Conservation (phyloP, 163 green algal species). For the Coccomyxa subellipsoidea region DNA sequence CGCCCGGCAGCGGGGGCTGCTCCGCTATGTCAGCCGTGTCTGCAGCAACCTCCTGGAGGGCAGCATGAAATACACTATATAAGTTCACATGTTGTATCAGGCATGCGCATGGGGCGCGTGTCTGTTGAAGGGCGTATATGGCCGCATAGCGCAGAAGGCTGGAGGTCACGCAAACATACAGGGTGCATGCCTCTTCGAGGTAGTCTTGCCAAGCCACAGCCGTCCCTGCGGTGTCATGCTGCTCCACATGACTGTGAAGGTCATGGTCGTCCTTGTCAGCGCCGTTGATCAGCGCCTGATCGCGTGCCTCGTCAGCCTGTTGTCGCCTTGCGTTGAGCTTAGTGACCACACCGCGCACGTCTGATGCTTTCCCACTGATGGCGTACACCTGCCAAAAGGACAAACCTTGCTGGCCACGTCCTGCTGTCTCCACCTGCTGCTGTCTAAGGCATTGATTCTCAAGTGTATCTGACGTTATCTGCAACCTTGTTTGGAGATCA, state of each 20-base stretch:
- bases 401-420: no score
- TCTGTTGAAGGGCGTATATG: no score
- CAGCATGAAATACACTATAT: no score
- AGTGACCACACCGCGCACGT: constrained; percentile 37
- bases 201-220: constrained; percentile 3
- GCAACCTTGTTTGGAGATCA: no score
- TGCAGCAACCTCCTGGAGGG: not conserved
- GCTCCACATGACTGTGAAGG: not conserved
- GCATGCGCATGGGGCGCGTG: no score
- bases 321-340: constrained; percentile 31
- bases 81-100: no score
- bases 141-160: no score
- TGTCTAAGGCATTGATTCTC: no score
- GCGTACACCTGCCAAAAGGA: constrained; percentile 28
- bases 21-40: not conserved
- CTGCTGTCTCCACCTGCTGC: no score
- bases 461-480: no score
- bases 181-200: not conserved
- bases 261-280: not conserved
- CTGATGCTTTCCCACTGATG: constrained; percentile 37
- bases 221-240: not conserved
- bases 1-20: not conserved
- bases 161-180: no score
- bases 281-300: not conserved
- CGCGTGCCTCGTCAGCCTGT: not conserved